Conservation (phyloP, 345 rosid species). For the Erucastrum elatum region DNA sequence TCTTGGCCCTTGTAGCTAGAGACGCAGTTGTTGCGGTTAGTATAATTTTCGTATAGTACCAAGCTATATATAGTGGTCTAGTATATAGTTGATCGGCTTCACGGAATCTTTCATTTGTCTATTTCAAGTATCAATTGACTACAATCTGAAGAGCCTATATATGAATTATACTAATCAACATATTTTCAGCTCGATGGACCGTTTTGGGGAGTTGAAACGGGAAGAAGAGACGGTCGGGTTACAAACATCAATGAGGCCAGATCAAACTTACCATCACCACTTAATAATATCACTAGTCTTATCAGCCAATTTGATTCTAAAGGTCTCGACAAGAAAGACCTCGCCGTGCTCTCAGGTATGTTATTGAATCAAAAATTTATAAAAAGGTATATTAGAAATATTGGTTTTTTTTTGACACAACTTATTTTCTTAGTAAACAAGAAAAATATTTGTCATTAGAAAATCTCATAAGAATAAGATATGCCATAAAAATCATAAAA, state of each 20-base stretch:
- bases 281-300: constrained; percentile 42
- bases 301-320: constrained; percentile 28
- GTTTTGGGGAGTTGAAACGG: constrained; percentile 57
- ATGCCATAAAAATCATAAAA: too few species aligned
- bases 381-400: too few species aligned
- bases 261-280: constrained; percentile 41
- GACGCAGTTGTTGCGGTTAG: constrained; percentile 54
- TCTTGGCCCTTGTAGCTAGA: constrained; percentile 64
- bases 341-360: constrained; percentile 62
- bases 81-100: neutral
- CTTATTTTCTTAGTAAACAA: neutral
- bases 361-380: neutral
- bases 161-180: neutral
- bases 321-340: constrained; percentile 56
- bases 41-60: neutral
- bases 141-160: neutral
- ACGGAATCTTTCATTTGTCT: neutral
- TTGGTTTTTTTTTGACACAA: too few species aligned
- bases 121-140: neutral
- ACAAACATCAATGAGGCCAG: constrained; percentile 42
- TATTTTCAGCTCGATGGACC: constrained; percentile 43
- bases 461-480: too few species aligned
- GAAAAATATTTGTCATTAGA: neutral
- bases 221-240: constrained; percentile 66
- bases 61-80: neutral